A percentile compares a stretch with the other conserved stretches of the same genome.
phyloP scores from a whole-genome alignment of 495 filamentous ascomycete species.

The Daldinia caldariorum region DNA sequence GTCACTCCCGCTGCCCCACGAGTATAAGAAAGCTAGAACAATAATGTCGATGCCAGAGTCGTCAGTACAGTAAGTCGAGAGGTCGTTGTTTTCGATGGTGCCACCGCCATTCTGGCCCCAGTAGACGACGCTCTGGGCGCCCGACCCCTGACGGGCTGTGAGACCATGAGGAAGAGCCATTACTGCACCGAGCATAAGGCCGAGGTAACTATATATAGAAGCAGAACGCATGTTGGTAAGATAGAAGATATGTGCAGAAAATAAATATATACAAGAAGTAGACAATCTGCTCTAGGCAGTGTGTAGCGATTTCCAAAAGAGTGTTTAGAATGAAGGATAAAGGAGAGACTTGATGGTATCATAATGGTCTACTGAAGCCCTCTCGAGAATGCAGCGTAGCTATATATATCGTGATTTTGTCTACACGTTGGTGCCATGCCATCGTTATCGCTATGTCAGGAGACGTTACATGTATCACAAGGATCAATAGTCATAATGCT shows the following conservation, averaged over 20 bases:
- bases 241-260: slow-evolving; percentile 40
- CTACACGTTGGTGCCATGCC: background rate
- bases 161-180: slow-evolving; percentile 47
- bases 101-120: slow-evolving; percentile 58
- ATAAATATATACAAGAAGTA: slow-evolving; percentile 38
- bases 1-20: slow-evolving; percentile 49
- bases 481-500: slow-evolving; percentile 26
- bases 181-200: slow-evolving; percentile 46
- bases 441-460: slow-evolving; percentile 32
- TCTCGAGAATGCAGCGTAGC: slow-evolving; percentile 4
- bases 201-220: slow-evolving; percentile 43
- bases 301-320: slow-evolving; percentile 13
- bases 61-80: slow-evolving; percentile 53
- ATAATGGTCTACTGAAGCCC: slow-evolving; percentile 34
- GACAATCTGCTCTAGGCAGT: slow-evolving; percentile 31
- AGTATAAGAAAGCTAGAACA: slow-evolving; percentile 63
- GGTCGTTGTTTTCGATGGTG: slow-evolving; percentile 55
- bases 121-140: slow-evolving; percentile 54
- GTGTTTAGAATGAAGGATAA: slow-evolving; percentile 25
- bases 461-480: slow-evolving; percentile 47
- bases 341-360: slow-evolving; percentile 23
- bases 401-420: slow-evolving; percentile 8
- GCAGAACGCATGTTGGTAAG: slow-evolving; percentile 45
- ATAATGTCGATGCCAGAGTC: slow-evolving; percentile 59
- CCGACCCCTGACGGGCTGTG: slow-evolving; percentile 38